phyloP scores from a whole-genome alignment of 208 protist genomes.

The Zelonia costaricensis region DNA sequence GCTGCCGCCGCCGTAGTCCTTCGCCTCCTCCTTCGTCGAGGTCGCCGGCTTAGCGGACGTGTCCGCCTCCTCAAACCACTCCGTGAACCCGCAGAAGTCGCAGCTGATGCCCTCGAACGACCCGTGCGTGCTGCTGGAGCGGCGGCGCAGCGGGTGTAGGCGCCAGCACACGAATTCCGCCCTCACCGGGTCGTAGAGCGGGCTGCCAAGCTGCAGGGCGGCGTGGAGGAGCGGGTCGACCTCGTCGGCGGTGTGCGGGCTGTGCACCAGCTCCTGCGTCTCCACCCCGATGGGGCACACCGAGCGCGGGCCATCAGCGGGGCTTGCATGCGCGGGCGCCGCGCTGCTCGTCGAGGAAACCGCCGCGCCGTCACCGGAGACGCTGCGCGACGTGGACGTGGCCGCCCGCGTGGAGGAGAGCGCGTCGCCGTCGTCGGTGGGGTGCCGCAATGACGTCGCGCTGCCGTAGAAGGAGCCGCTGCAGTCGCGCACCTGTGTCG shows the following conservation, averaged over 20 bases:
- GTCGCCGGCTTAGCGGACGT: not conserved
- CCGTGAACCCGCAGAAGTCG: constrained; percentile 83
- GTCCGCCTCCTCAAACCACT: constrained; percentile 52
- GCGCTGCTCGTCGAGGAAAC: constrained; percentile 4
- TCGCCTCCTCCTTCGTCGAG: not conserved
- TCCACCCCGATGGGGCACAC: constrained; percentile 7
- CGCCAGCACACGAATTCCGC: constrained; percentile 69
- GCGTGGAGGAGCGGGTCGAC: constrained; percentile 23
- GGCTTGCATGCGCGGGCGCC: not conserved
- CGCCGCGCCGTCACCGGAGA: constrained; percentile 5
- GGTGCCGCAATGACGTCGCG: not conserved
- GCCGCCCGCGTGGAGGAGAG: constrained; percentile 8
- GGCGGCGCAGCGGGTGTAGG: constrained; percentile 37
- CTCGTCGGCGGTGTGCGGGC: constrained; percentile 5
- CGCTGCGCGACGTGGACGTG: constrained; percentile 17
- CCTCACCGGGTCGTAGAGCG: constrained; percentile 74
- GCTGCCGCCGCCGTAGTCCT: not conserved
- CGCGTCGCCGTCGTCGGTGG: not conserved
- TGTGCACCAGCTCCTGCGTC: constrained; percentile 10
- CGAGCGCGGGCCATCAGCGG: not conserved
- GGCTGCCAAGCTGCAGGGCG: constrained; percentile 67
- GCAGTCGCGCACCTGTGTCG: not conserved
- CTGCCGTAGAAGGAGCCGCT: not conserved
- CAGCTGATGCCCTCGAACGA: constrained; percentile 77
- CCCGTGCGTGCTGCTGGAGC: constrained; percentile 41